Evolutionary conservation across 805 yeast species (phyloP), one percentile per base, ranked within the genome.

Genomic region (Teunomyces aglyptinius): DNA sequence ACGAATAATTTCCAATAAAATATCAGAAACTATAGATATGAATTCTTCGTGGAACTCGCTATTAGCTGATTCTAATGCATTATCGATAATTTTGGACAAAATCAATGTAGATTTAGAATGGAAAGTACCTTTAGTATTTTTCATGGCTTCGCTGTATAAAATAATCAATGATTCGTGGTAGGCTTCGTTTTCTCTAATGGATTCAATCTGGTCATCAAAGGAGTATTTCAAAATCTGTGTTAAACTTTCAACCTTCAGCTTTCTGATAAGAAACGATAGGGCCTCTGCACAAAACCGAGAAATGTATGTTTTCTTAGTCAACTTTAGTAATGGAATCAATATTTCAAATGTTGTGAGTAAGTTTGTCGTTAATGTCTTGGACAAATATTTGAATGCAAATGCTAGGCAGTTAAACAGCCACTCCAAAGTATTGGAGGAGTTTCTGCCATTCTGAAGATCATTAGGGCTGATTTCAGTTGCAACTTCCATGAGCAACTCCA

Each of bases 211-310:
- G 22, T 70, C 71, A 26, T 62, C 54, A 41, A 80, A 70, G 2
- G 78, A 61, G 49, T 60, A 71, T 2, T 67, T 57, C 6, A 86
- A 68, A 38, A 87, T 77, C 0, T 53, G 47, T 1, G 60, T 56
- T 41, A 90, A 65, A 5, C 77, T 67, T 0, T 73, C 73, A 0
- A 71, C 61, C 19, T 74, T 72, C 50, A 87, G 75, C 62, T 88
- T 88, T 59, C 94, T 80, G 7, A 92, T 70, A 47, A 92, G 70
- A 56, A 86, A 94, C 0, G 97, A 87, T 39, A 92, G 64, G 0
- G 97, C 94, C 64, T 92, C 97, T 0, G 97, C 90, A 16, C 96
- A 83, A 57, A 92, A 94, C 50, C 95, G 76, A 1, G 88, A 75
- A 29, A 91, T 75, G 52, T 85, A 82, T 22, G 80, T 80, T 54